A percentile compares a stretch with the other conserved stretches of the same genome.
Conservation (phyloP, 768 basidiomycete species). For the Leucosporidium yakuticum region DNA sequence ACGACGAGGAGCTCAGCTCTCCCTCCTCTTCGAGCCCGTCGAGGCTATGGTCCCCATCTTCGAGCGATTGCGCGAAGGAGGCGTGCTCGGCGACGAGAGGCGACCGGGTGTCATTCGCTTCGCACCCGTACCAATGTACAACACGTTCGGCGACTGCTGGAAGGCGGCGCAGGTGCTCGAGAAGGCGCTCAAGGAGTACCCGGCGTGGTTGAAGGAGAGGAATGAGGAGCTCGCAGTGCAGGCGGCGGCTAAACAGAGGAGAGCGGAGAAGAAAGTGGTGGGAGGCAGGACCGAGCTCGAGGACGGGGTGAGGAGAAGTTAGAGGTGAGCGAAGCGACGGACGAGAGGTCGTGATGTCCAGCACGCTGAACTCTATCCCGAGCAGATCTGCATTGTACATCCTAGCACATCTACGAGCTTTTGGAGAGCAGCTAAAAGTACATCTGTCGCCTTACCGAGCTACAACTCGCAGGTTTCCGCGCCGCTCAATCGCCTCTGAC, state of each 20-base stretch:
- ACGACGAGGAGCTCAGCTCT: slow-evolving; percentile 78
- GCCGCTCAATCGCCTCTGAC: too few relatives aligned
- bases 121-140: slow-evolving; percentile 81
- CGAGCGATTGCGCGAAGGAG: slow-evolving; percentile 55
- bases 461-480: too few relatives aligned
- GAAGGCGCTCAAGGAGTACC: slow-evolving; percentile 19
- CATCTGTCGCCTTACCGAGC: too few relatives aligned
- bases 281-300: background rate
- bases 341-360: background rate
- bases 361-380: background rate
- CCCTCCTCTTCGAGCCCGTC: slow-evolving; percentile 69
- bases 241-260: background rate
- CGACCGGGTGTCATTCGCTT: slow-evolving; percentile 86
- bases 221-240: background rate
- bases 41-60: slow-evolving; percentile 65
- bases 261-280: background rate
- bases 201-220: background rate
- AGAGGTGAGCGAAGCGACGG: background rate
- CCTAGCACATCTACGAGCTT: too few relatives aligned
- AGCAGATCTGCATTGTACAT: background rate
- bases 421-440: too few relatives aligned
- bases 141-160: slow-evolving; percentile 69
- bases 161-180: slow-evolving; percentile 53
- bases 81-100: slow-evolving; percentile 88
- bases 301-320: background rate